Evolutionary conservation across 208 protist species (phyloP).

Genomic region (Acanthamoeba healyi): DNA sequence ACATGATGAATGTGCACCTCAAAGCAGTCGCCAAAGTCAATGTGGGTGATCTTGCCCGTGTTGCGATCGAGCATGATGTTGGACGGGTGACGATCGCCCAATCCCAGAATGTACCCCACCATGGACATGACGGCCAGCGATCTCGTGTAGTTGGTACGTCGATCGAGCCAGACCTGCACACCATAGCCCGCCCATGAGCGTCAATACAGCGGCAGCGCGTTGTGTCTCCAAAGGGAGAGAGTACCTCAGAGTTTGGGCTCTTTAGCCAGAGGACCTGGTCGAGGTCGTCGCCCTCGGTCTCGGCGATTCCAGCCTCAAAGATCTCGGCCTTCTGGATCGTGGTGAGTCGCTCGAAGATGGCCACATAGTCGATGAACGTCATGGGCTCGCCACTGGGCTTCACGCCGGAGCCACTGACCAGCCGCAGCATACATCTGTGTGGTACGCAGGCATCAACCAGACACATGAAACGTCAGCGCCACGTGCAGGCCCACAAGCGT

Average conservation of each 20-base stretch:
- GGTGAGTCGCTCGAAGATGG: slow-evolving; percentile 96
- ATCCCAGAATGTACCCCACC: slow-evolving; percentile 98
- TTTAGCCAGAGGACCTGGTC: slow-evolving; percentile 98
- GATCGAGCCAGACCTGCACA: slow-evolving; percentile 95
- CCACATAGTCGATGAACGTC: slow-evolving; percentile 79
- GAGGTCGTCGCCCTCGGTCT: slow-evolving; percentile 96
- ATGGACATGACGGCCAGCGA: slow-evolving; percentile 99
- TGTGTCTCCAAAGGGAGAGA: too few species aligned
- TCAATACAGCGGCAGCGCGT: too few species aligned
- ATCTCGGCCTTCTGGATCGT: slow-evolving; percentile 98
- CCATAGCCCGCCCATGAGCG: background rate
- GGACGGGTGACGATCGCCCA: slow-evolving; percentile 99
- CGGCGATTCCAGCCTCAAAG: slow-evolving; percentile 95
- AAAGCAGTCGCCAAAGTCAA: slow-evolving; percentile 99
- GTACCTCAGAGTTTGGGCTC: slow-evolving; percentile 96
- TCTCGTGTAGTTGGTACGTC: slow-evolving; percentile 98
- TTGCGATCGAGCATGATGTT: slow-evolving; percentile 99
- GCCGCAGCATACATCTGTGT: background rate
- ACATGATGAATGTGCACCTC: slow-evolving; percentile 88
- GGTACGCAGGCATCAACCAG: background rate
- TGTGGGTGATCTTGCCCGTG: slow-evolving; percentile 99
- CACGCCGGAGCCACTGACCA: background rate
- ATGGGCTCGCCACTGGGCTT: slow-evolving; percentile 49
- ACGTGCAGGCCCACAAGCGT: background rate
- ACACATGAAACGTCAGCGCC: background rate